phyloP scores from a whole-genome alignment of 192 early-diverging fungal species.

The Funneliformis geosporum region DNA sequence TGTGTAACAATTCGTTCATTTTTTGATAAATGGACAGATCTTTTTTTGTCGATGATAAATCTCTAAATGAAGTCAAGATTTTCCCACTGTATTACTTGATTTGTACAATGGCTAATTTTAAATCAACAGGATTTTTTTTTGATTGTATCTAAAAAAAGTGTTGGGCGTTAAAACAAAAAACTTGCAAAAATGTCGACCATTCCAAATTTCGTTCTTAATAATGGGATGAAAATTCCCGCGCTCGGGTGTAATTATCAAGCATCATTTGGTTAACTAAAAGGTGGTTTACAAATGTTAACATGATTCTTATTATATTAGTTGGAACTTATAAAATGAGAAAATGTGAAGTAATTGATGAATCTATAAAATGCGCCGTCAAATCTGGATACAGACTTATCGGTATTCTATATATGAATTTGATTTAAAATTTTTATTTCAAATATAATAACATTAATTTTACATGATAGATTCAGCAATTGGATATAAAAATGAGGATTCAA shows the following conservation, averaged over 20 bases:
- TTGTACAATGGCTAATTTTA: no score
- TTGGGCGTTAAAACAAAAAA: no score
- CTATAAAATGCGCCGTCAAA: not conserved
- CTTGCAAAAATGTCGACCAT: constrained; percentile 8
- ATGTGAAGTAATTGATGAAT: constrained; percentile 9
- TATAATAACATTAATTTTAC: not conserved
- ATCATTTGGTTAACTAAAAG: not conserved
- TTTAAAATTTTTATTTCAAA: not conserved
- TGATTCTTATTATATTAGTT: not conserved
- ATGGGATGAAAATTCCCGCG: constrained; percentile 23
- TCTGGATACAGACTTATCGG: constrained; percentile 29
- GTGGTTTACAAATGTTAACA: not conserved
- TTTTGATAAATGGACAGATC: no score
- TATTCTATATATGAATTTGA: not conserved
- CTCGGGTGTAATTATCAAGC: constrained; percentile 19
- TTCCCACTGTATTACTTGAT: no score
- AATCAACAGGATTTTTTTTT: no score
- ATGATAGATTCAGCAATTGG: constrained; percentile 64
- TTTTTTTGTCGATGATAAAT: no score
- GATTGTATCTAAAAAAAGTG: no score
- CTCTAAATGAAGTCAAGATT: no score
- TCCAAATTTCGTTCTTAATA: constrained; percentile 26
- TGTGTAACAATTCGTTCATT: no score
- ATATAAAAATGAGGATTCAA: constrained; percentile 63
- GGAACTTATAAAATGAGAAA: constrained; percentile 23